Conservation (phyloP, 345 rosid genomes). For the Diplotaxis tenuifolia region DNA sequence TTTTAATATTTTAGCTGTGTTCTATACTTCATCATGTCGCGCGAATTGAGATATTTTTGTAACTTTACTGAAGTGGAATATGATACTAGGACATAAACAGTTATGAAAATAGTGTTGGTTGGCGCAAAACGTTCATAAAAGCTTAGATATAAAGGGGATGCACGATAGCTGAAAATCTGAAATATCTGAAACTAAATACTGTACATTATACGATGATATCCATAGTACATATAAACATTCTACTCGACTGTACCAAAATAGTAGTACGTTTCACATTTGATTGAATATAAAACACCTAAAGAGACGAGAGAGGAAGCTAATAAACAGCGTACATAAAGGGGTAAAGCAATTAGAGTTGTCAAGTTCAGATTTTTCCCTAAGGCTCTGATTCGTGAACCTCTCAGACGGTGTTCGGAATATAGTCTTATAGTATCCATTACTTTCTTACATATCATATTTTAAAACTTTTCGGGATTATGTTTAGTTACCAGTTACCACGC, state of each 20-base stretch:
- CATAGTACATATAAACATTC: neutral
- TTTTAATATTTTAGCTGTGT: neutral
- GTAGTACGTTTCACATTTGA: neutral
- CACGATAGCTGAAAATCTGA: neutral
- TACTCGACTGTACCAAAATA: neutral
- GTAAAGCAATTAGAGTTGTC: neutral
- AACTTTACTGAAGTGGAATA: conserved; percentile 6
- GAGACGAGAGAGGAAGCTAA: neutral
- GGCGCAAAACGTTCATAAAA: neutral
- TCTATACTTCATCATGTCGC: conserved; percentile 1
- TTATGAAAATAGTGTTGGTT: neutral
- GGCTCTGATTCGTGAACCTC: neutral
- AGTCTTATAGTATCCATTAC: neutral
- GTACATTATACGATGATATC: neutral
- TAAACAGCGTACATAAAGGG: neutral
- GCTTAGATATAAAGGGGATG: neutral
- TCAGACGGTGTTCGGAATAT: neutral
- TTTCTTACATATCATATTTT: neutral
- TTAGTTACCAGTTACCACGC: neutral
- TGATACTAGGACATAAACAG: neutral
- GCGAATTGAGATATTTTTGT: neutral
- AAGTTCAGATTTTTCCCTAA: neutral
- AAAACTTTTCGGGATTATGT: neutral
- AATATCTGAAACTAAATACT: neutral
- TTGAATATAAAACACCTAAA: neutral